Evolutionary conservation across 2,329 filamentous ascomycete species (phyloP).

Genomic region (Aspergillus sp.): DNA sequence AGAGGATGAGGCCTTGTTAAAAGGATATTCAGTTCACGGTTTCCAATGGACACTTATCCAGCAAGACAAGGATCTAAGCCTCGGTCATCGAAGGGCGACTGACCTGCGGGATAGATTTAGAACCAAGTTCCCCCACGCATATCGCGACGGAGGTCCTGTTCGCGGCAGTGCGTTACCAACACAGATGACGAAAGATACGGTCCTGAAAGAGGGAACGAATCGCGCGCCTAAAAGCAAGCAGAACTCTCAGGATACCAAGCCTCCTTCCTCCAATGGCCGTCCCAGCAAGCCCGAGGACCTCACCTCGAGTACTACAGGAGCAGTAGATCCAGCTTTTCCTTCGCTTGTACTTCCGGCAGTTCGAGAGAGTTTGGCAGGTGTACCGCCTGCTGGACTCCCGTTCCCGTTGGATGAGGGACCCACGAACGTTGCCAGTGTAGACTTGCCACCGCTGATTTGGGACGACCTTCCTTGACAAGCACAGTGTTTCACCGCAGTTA

Average conservation of each 20-base stretch:
- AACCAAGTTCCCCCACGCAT: slow-evolving; percentile 59
- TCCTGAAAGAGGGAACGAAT: slow-evolving; percentile 7
- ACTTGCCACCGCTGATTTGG: slow-evolving; percentile 41
- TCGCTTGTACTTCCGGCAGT: slow-evolving; percentile 31
- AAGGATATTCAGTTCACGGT: slow-evolving; percentile 59
- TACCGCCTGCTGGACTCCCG: slow-evolving; percentile 22
- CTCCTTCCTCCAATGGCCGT: slow-evolving; percentile 7
- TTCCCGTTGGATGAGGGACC: slow-evolving; percentile 36
- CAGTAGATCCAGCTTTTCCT: slow-evolving; percentile 33
- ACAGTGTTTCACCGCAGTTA: not conserved
- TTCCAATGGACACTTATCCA: slow-evolving; percentile 62
- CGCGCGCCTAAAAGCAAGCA: slow-evolving; percentile 12
- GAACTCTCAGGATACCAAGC: slow-evolving; percentile 12
- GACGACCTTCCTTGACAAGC: slow-evolving; percentile 32
- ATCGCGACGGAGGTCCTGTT: slow-evolving; percentile 47
- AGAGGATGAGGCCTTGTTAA: slow-evolving; percentile 60
- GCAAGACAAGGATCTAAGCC: slow-evolving; percentile 53
- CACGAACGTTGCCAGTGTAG: slow-evolving; percentile 16
- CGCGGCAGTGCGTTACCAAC: slow-evolving; percentile 30
- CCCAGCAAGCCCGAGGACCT: slow-evolving; percentile 18
- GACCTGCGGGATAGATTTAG: slow-evolving; percentile 64
- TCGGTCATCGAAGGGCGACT: slow-evolving; percentile 54
- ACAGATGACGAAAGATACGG: slow-evolving; percentile 10
- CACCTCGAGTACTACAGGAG: slow-evolving; percentile 17
- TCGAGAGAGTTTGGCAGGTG: slow-evolving; percentile 22